Evolutionary conservation across 208 protist genomes (phyloP), one percentile per base, ranked within the genome.

Genomic region (Ichthyophonus hoferi): DNA sequence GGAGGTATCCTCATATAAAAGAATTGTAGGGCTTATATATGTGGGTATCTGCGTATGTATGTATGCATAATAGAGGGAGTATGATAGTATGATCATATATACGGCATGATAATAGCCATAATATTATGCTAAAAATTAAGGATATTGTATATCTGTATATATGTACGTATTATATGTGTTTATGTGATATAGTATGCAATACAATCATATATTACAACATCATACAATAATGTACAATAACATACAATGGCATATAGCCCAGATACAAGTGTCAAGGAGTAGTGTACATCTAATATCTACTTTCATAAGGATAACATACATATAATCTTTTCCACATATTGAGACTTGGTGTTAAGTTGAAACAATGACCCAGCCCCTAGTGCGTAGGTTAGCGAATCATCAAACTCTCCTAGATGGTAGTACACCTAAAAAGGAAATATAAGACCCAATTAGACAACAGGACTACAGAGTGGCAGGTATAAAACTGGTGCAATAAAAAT

Each of bases 391-490:
- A 99, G 95, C 7, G 98, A 96, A 76, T 98, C 96, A 86, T 95
- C 95, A 90, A 97, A 98, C 58, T 95, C 96, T 35, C 96, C 96
- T 33, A 99, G 95, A 92, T 99, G 97, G 92, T 99, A 99, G 92
- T 99, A 99, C 39, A 99, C 97, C 92, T 96, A 77, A 24, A 97
- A 0, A 95, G 94, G 40, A 98, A 94, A 37, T 41, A 41, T 41
- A 37, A 14, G 34, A 37, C 35, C 17, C 24, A 37, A n/a, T 41
- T 0, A 12, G 79, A 37, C 79, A 41, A 24, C 17, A 41, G 34
- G 24, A 83, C 35, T n/a, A n/a, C n/a, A n/a, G n/a, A n/a, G n/a
- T n/a, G n/a, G n/a, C n/a, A n/a, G n/a, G n/a, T n/a, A n/a, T n/a
- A n/a, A n/a, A n/a, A n/a, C n/a, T n/a, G n/a, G 34, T 40, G 1